Percentiles rank a stretch among this genome's conserved stretches.
Evolutionary conservation across 2,329 filamentous ascomycete species (phyloP).

Genomic region (Botrytis sinoallii): DNA sequence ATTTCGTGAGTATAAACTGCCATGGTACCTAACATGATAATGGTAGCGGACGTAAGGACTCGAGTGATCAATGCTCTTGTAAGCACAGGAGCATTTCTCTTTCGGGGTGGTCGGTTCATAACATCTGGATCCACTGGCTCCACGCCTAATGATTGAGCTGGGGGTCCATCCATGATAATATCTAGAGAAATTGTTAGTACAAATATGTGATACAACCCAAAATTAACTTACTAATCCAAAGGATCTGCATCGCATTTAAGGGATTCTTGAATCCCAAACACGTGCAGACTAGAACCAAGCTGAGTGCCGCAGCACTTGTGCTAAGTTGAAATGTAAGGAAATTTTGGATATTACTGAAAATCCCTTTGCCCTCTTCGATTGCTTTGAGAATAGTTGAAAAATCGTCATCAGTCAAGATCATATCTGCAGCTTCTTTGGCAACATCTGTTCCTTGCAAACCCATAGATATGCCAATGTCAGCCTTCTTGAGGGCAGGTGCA

Average conservation of each 20-base stretch:
- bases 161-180: slow-evolving; percentile 98
- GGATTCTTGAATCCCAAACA: slow-evolving; percentile 92
- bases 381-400: slow-evolving; percentile 89
- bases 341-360: slow-evolving; percentile 99
- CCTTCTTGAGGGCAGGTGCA: slow-evolving; percentile 92
- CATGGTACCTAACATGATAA: slow-evolving; percentile 93
- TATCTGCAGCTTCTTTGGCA: slow-evolving; percentile 92
- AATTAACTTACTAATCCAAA: slow-evolving; percentile 87
- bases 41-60: slow-evolving; percentile 78
- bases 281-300: slow-evolving; percentile 87
- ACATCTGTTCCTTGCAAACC: slow-evolving; percentile 92
- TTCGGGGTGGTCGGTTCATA: slow-evolving; percentile 85
- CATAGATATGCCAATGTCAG: slow-evolving; percentile 98
- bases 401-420: slow-evolving; percentile 87
- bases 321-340: slow-evolving; percentile 98
- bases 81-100: slow-evolving; percentile 85
- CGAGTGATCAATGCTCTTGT: slow-evolving; percentile 77
- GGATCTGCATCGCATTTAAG: slow-evolving; percentile 97
- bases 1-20: slow-evolving; percentile 90
- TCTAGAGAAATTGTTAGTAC: slow-evolving; percentile 52
- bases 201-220: background rate
- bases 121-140: slow-evolving; percentile 92
- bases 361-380: slow-evolving; percentile 98
- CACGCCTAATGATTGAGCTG: slow-evolving; percentile 93
- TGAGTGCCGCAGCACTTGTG: slow-evolving; percentile 90